Base-by-base conservation (phyloP, 208 protist genomes). In the Leishmania lainsoni region DNA sequence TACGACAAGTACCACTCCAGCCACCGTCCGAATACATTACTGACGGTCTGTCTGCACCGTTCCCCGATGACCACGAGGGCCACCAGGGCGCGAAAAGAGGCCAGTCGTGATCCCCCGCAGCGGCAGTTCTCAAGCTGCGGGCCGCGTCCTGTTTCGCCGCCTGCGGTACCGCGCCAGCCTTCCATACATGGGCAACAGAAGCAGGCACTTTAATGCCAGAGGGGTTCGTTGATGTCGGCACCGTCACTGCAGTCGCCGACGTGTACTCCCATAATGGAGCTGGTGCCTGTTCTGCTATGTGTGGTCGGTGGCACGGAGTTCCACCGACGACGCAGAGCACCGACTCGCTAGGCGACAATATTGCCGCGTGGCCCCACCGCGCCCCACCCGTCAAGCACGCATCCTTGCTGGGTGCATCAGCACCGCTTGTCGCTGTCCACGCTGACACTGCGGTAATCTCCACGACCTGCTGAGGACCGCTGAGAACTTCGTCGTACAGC, bases 21-120 rank as follows among this genome's bases (percentile, higher is more conserved):
- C 93, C 93, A 68, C 93, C 92, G 35, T 93, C 81, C 32, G 92
- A 74, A 32, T 80, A 83, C 58, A 91, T 83, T 35, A 71, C 78
- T 6, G 72, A 52, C 32, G 86, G 83, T n/a, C 80, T 70, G 8
- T 79, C 81, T 2, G 29, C 66, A 5, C 79, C 79, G 42, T 59
- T 83, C 16, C 45, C 32, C 42, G 65, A 17, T 66, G 86, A 10
- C 76, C 75, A 81, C 58, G 48, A 71, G n/a, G 73, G 71, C 81
- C 81, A 80, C 81, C 81, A 85, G 68, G 76, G 54, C 32, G 81
- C 76, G 32, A 74, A 85, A 16, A 81, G 77, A n/a, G 81, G 81
- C 81, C 81, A 85, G 12, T 59, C 56, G 56, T 77, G 56, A 16
- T 9, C 12, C 22, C 26, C 35, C 3, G 74, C 26, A 22, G 51